Base-by-base conservation (phyloP, 257 asterid species). In the Marsdenia floribunda region DNA sequence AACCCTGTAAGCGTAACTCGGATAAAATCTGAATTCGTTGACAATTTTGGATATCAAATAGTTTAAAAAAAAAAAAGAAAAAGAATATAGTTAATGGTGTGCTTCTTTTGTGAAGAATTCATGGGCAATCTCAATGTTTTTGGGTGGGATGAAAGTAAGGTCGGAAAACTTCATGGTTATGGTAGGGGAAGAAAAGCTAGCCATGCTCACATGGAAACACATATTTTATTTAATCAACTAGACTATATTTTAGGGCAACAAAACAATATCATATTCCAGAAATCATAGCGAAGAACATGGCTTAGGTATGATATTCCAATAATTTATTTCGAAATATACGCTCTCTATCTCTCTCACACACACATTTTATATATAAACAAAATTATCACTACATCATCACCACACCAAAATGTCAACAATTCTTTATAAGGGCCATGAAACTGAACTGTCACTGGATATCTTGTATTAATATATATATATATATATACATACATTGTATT, bases 251-350 rank as follows among this genome's bases (percentile, higher is more conserved):
- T 75, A 75, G 61, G 50, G 50, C n/a, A 26, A 68, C 11, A 67
- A 44, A 55, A 67, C 3, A 44, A 4, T 65, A 22, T 38, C 24
- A 15, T 74, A 40, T 0, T 24, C n/a, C 47, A 40, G 5, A 15
- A 67, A 21, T 75, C 68, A 68, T 68, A 13, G 74, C 69, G 24
- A 74, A 61, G 76, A 79, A 75, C 83, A 70, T 79, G 79, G 74
- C 72, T 70, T 79, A 65, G 73, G 77, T 72, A 72, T 78, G 73
- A 29, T 33, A 40, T 14, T 69, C 3, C 12, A 50, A 60, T 49
- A 24, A 8, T 26, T 73, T 60, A 70, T 68, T 60, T 8, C 47
- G 5, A 60, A 68, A 42, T 52, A 57, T 61, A 40, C 69, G 72
- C 47, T 46, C 47, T 42, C 12, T 44, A 11, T 44, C 49, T 44